A percentile compares a stretch with the other conserved stretches of the same genome.
Conservation (phyloP, 2,329 filamentous ascomycete species). For the Verticillium zaregamsianum region DNA sequence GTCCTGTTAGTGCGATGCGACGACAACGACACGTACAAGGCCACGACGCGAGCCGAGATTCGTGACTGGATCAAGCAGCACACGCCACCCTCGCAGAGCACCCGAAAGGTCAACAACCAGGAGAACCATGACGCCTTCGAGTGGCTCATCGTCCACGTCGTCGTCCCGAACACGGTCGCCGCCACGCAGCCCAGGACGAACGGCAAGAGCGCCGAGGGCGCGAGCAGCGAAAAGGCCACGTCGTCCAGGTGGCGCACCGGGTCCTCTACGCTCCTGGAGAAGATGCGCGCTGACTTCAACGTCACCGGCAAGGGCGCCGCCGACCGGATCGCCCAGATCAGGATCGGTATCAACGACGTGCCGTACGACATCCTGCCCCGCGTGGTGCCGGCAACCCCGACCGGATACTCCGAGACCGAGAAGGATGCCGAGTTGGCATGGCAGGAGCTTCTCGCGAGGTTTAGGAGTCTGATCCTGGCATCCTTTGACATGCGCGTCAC, state of each 20-base stretch:
- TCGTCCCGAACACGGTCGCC: conserved; percentile 79
- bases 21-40: conserved; percentile 92
- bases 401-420: conserved; percentile 64
- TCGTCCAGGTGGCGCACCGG: conserved; percentile 74
- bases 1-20: conserved; percentile 87
- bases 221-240: conserved; percentile 59
- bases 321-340: conserved; percentile 81
- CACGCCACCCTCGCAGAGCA: conserved; percentile 53
- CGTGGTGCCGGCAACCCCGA: conserved; percentile 59
- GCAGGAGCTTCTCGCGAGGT: conserved; percentile 76
- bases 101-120: conserved; percentile 58
- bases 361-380: conserved; percentile 61
- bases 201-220: conserved; percentile 47
- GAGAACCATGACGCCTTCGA: conserved; percentile 97
- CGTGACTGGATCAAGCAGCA: conserved; percentile 88
- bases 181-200: conserved; percentile 70
- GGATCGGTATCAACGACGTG: conserved; percentile 67
- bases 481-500: conserved; percentile 88
- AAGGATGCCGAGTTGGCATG: conserved; percentile 80
- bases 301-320: conserved; percentile 65
- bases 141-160: conserved; percentile 91
- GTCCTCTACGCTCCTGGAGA: conserved; percentile 81
- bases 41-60: conserved; percentile 69
- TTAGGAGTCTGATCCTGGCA: conserved; percentile 80
- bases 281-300: conserved; percentile 87